phyloP scores from a whole-genome alignment of 2,329 filamentous ascomycete genomes.

The Claviceps humidiphila region DNA sequence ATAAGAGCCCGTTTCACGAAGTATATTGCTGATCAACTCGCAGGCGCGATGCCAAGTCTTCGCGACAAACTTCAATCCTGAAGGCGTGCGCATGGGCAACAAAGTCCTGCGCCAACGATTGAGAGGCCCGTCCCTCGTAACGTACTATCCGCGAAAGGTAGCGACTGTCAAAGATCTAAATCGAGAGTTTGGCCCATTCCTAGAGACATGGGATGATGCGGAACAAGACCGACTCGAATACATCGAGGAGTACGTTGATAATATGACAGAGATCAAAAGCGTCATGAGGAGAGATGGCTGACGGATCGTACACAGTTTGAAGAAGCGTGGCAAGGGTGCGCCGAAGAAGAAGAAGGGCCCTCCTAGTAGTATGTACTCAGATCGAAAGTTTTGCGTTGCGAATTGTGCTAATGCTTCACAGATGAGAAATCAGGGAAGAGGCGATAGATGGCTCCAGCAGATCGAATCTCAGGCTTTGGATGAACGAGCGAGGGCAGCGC shows the following conservation, averaged over 20 bases:
- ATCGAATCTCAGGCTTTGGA: background rate
- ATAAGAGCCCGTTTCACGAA: background rate
- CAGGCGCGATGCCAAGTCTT: conserved; percentile 89
- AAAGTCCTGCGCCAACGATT: conserved; percentile 84
- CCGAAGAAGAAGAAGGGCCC: conserved; percentile 73
- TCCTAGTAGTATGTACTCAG: conserved; percentile 16
- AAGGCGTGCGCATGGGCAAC: conserved; percentile 70
- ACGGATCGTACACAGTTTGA: conserved; percentile 38
- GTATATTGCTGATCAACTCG: conserved; percentile 11
- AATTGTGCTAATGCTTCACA: conserved; percentile 6
- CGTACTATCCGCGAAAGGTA: conserved; percentile 76
- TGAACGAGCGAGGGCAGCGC: background rate
- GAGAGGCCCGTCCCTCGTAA: conserved; percentile 64
- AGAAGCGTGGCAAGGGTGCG: conserved; percentile 70
- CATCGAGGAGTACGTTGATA: conserved; percentile 46
- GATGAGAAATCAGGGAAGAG: conserved; percentile 18
- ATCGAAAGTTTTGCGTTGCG: no score
- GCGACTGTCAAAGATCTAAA: conserved; percentile 62
- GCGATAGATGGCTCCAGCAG: conserved; percentile 12
- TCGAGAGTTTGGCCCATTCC: conserved; percentile 50
- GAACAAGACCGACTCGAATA: conserved; percentile 71
- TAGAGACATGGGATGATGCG: conserved; percentile 58
- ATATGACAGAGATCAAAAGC: background rate
- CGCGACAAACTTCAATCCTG: conserved; percentile 80
- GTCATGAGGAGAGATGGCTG: conserved; percentile 10